phyloP scores from a whole-genome alignment of 192 early-diverging fungal genomes.

The Powellomyces hirtus region DNA sequence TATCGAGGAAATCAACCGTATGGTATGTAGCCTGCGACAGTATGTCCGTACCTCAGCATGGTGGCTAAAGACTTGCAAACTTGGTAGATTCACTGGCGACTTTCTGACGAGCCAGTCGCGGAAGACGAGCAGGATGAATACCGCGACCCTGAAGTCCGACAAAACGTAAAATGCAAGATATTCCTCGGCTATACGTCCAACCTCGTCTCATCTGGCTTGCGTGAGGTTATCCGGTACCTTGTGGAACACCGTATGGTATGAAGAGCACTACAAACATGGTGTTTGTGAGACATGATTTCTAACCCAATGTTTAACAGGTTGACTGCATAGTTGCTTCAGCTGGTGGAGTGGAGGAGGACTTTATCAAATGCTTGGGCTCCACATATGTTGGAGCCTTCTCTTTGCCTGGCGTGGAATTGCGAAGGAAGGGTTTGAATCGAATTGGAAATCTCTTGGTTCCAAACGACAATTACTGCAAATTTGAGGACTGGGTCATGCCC shows the following conservation, averaged over 20 bases:
- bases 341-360: conserved; percentile 96
- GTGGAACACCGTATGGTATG: conserved; percentile 80
- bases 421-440: conserved; percentile 88
- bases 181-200: conserved; percentile 99
- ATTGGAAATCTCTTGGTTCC: conserved; percentile 97
- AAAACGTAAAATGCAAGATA: conserved; percentile 86
- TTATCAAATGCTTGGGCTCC: conserved; percentile 92
- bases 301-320: too few relatives aligned
- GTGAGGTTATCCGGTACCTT: conserved; percentile 88
- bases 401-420: conserved; percentile 72
- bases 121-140: conserved; percentile 58
- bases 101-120: conserved; percentile 80
- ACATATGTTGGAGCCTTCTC: conserved; percentile 85
- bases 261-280: too few relatives aligned
- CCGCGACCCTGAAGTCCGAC: conserved; percentile 59
- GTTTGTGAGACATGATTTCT: too few relatives aligned
- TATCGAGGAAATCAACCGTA: conserved; percentile 87
- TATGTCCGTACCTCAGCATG: not conserved
- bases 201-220: conserved; percentile 89
- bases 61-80: too few relatives aligned
- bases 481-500: conserved; percentile 98
- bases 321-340: conserved; percentile 89
- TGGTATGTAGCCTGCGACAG: conserved; percentile 56
- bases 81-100: conserved; percentile 66
- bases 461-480: conserved; percentile 98